Conservation (phyloP, 208 protist genomes). For the Wallacemonas collosoma region DNA sequence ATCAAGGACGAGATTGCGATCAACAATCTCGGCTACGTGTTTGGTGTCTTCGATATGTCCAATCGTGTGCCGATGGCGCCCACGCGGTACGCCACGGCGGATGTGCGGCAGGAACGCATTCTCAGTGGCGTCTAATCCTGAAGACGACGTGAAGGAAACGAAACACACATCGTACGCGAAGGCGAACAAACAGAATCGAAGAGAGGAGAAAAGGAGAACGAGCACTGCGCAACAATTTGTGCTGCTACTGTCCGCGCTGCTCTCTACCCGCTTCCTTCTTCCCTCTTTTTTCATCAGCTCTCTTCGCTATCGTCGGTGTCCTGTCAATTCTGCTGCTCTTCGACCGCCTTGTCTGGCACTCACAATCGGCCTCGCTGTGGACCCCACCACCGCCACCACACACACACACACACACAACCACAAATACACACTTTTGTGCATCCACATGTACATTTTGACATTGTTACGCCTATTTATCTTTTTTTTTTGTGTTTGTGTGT, state of each 20-base stretch:
- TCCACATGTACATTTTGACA: not conserved
- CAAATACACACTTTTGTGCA: not conserved
- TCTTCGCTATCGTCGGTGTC: too few relatives aligned
- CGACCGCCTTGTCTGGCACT: too few relatives aligned
- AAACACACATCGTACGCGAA: not conserved
- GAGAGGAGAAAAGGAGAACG: not conserved
- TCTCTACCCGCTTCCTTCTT: too few relatives aligned
- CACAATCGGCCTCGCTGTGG: too few relatives aligned
- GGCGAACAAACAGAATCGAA: not conserved
- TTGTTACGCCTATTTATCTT: not conserved
- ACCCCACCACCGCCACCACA: too few relatives aligned
- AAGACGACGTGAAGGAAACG: not conserved
- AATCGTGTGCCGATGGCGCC: slow-evolving; percentile 24
- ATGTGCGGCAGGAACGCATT: slow-evolving; percentile 29
- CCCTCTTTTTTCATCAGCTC: too few relatives aligned
- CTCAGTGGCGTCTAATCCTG: slow-evolving; percentile 21
- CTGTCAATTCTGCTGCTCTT: too few relatives aligned
- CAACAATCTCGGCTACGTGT: slow-evolving; percentile 25
- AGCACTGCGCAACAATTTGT: too few relatives aligned
- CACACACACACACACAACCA: too few relatives aligned
- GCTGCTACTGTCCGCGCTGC: too few relatives aligned
- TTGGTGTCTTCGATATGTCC: slow-evolving; percentile 20
- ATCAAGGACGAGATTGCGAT: slow-evolving; percentile 20
- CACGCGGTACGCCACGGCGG: slow-evolving; percentile 18
- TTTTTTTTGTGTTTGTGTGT: not conserved